Evolutionary conservation across 1,139 yeast genomes (phyloP).

Genomic region (Kodamaea derodonti): DNA sequence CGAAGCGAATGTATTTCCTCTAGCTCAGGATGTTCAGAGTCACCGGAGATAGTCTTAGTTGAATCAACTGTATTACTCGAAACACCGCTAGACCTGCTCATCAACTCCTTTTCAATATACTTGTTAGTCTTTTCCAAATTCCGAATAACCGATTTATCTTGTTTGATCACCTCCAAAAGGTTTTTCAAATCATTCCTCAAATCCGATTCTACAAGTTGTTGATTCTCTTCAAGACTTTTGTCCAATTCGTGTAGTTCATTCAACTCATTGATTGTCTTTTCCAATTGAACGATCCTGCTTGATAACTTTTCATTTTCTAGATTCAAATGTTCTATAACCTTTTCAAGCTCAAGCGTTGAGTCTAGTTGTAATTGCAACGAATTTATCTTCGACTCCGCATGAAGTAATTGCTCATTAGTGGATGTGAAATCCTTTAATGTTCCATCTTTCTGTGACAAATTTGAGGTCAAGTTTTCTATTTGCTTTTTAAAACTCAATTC

Average conservation of each 20-base stretch:
- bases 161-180: slow-evolving; percentile 24
- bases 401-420: slow-evolving; percentile 26
- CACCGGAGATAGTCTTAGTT: background rate
- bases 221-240: slow-evolving; percentile 59
- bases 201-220: slow-evolving; percentile 52
- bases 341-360: slow-evolving; percentile 39
- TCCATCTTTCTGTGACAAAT: slow-evolving; percentile 12
- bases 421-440: slow-evolving; percentile 15
- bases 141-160: slow-evolving; percentile 23
- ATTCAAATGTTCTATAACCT: slow-evolving; percentile 54
- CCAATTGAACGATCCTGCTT: slow-evolving; percentile 34
- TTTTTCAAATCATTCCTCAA: slow-evolving; percentile 41
- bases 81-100: slow-evolving; percentile 4
- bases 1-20: slow-evolving; percentile 15
- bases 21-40: background rate
- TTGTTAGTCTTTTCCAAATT: slow-evolving; percentile 31
- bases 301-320: slow-evolving; percentile 48
- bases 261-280: slow-evolving; percentile 49
- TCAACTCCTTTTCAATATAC: slow-evolving; percentile 19
- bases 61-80: background rate
- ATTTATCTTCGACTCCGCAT: slow-evolving; percentile 38
- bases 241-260: slow-evolving; percentile 59
- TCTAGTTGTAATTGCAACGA: slow-evolving; percentile 46
- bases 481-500: slow-evolving; percentile 20
- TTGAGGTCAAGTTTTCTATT: slow-evolving; percentile 23